Base-by-base conservation (phyloP, 331 rosid genomes). In the Acacia pycnantha region DNA sequence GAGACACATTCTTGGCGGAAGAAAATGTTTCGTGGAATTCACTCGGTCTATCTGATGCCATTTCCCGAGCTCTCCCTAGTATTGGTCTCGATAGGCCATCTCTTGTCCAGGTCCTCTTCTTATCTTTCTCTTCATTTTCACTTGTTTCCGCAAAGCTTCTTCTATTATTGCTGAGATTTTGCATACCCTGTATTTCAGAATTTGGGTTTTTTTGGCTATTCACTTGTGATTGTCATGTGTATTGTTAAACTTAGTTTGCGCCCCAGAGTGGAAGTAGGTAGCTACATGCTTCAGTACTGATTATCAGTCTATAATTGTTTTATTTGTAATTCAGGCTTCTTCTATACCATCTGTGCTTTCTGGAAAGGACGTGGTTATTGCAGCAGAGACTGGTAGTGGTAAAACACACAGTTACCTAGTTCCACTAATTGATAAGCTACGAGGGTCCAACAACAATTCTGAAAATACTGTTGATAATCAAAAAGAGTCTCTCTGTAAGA, bases 361-460 rank as follows among this genome's bases (percentile, higher is more conserved):
- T 51, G 98, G 90, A 69, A 92, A 90, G 82, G 99, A 95, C 85
- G 91, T 90, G 83, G 79, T 95, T 76, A 87, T 95, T 83, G 99
- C 99, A 16, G 99, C 97, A 0, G 99, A 95, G 91, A 91, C 98
- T 3, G 98, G 99, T 12, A 93, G 99, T 80, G 98, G 99, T 21
- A 93, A 95, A 89, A 95, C 99, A n/a, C 92, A 95, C 79, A 87
- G 97, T 73, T 95, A 93, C 72, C 92, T 95, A n/a, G 90, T 78
- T 73, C 99, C 97, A 78, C 82, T 95, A 35, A 90, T 95, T 71
- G 88, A 91, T 83, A 89, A 80, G 83, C 87, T 95, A 21, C 81
- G 88, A 40, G 77, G 31, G 66, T 82, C 73, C 33, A 71, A 35
- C 21, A 76, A 86, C 24, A 84, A 81, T 27, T 80, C 82, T 87